Conservation (phyloP, 225 moss, liverwort and hornwort species). For the Marchantia paleacea region DNA sequence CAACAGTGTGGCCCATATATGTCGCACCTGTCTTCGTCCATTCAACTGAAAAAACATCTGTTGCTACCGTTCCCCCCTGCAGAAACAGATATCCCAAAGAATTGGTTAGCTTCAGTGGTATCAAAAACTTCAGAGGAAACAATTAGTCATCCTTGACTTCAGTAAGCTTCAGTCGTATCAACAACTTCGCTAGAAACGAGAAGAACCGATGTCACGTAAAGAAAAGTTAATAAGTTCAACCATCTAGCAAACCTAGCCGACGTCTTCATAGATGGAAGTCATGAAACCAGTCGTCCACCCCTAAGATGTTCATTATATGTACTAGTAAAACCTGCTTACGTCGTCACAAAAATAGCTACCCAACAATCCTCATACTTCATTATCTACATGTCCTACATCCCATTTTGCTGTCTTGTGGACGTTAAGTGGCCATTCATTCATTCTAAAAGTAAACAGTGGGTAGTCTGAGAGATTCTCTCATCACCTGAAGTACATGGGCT, state of each 20-base stretch:
- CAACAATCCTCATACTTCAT: background rate
- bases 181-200: background rate
- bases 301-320: background rate
- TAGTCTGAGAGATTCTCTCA: constrained; percentile 9
- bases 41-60: constrained; percentile 67
- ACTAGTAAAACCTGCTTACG: background rate
- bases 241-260: background rate
- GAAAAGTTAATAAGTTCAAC: background rate
- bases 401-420: no score
- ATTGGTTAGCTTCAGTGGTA: background rate
- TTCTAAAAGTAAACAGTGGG: background rate
- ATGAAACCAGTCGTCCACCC: background rate
- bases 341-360: background rate
- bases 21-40: constrained; percentile 61
- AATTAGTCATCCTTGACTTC: background rate
- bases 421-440: no score
- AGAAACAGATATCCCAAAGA: background rate
- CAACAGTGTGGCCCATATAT: constrained; percentile 66
- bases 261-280: background rate
- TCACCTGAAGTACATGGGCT: constrained; percentile 20
- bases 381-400: background rate
- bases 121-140: background rate
- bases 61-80: constrained; percentile 60
- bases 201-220: background rate
- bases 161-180: background rate